Conservation (phyloP, 2,329 filamentous ascomycete species). For the Hymenoscyphus fructigenus region DNA sequence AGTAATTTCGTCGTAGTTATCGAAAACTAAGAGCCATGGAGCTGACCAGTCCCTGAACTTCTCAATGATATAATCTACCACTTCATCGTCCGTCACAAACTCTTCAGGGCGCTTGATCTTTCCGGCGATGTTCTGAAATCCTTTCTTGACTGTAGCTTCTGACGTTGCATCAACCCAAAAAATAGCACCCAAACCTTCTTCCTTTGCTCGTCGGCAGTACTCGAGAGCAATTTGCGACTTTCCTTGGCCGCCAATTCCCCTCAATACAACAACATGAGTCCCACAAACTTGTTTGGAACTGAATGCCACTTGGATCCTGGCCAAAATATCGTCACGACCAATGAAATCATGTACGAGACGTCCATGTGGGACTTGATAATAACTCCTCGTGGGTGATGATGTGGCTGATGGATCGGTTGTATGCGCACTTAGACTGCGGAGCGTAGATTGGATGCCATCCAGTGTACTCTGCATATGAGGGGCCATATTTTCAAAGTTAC, state of each 20-base stretch:
- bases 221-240: conserved; percentile 30
- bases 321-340: conserved; percentile 23
- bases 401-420: not conserved
- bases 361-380: conserved; percentile 16
- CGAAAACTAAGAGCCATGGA: conserved; percentile 30
- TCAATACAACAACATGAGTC: conserved; percentile 21
- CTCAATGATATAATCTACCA: conserved; percentile 11
- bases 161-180: conserved; percentile 28
- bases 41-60: conserved; percentile 11
- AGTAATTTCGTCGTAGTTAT: conserved; percentile 28
- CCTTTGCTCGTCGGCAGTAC: conserved; percentile 21
- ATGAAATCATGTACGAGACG: conserved; percentile 18
- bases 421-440: not conserved
- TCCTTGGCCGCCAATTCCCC: conserved; percentile 27
- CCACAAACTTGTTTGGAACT: not conserved
- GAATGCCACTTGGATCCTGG: conserved; percentile 18
- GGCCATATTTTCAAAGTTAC: not conserved
- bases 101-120: not conserved
- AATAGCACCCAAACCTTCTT: conserved; percentile 12
- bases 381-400: not conserved
- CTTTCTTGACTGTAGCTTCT: conserved; percentile 15
- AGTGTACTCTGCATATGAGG: conserved; percentile 1
- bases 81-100: conserved; percentile 2
- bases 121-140: conserved; percentile 18
- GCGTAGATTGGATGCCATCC: not conserved